These are phyloP conservation scores for Thalassiosira exigua DNA, from an alignment of 352 stramenopile genomes.

Conservation along the genomic window DNA sequence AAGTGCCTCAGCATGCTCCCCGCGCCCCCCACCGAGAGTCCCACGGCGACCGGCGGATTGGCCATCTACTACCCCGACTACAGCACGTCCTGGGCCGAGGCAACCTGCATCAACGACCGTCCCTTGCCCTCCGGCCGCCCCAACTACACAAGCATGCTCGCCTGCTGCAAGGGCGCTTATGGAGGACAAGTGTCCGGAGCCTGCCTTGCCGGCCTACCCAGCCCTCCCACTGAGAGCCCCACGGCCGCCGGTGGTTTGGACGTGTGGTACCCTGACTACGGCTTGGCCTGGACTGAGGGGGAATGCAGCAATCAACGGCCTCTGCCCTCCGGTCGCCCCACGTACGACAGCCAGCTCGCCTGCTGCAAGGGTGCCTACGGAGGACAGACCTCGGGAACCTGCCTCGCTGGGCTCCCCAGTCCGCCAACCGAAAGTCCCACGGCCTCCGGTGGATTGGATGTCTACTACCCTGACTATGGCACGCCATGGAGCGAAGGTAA, in stretches of 20 bases:
- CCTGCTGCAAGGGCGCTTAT: slow-evolving; percentile 39
- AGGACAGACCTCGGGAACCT: slow-evolving; percentile 1
- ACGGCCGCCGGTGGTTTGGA: background rate
- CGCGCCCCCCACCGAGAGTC: background rate
- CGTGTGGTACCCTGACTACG: slow-evolving; percentile 22
- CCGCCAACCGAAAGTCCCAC: background rate
- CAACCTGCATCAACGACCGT: background rate
- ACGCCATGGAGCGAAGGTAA: background rate
- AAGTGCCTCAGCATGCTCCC: slow-evolving; percentile 1
- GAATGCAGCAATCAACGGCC: slow-evolving; percentile 11
- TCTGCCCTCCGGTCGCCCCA: slow-evolving; percentile 15
- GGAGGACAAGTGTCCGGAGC: slow-evolving; percentile 26
- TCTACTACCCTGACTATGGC: slow-evolving; percentile 1
- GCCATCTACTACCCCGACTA: slow-evolving; percentile 2
- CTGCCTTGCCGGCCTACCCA: background rate
- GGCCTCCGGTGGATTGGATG: background rate
- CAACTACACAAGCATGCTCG: slow-evolving; percentile 23
- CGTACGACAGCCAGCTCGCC: slow-evolving; percentile 3
- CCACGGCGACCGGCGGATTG: background rate
- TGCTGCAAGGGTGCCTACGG: slow-evolving; percentile 29
- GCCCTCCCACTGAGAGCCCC: background rate
- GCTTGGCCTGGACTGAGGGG: background rate
- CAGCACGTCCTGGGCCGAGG: background rate
- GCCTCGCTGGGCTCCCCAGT: background rate
- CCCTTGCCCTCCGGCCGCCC: no score